A percentile compares a stretch with the other conserved stretches of the same genome.
These are phyloP conservation scores for Pestalotiopsis sp. DNA, from an alignment of 2,329 filamentous ascomycete genomes.

Conservation along the genomic window DNA sequence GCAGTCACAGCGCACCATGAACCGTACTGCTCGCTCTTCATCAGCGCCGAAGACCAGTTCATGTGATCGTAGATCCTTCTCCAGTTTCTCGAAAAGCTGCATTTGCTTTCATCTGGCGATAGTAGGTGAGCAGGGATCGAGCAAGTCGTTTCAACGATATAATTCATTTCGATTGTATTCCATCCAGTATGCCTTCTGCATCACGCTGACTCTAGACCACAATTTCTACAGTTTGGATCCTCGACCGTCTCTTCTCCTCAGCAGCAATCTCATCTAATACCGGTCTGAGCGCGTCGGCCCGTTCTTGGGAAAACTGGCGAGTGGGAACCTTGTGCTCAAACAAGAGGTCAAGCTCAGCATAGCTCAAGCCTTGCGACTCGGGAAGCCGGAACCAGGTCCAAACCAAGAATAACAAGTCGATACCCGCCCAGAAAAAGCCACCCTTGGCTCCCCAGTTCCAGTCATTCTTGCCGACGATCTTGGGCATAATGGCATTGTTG, in stretches of 20 bases:
- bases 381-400: constrained; percentile 16
- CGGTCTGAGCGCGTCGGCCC: constrained; percentile 6
- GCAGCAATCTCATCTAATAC: background rate
- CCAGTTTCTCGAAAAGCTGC: no score
- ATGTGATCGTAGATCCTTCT: no score
- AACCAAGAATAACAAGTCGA: constrained; percentile 9
- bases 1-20: no score
- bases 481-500: constrained; percentile 15
- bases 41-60: no score
- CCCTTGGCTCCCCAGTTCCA: constrained; percentile 16
- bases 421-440: constrained; percentile 15
- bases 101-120: no score
- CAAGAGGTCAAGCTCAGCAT: constrained; percentile 14
- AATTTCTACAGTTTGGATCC: background rate
- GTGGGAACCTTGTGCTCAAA: constrained; percentile 14
- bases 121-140: no score
- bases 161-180: no score
- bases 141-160: no score
- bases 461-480: constrained; percentile 12
- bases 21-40: no score
- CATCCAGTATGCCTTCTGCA: background rate
- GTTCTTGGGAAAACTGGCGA: constrained; percentile 12
- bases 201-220: background rate
- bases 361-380: constrained; percentile 11
- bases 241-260: constrained; percentile 4